phyloP scores from a whole-genome alignment of 192 early-diverging fungal genomes.

The Kappamyces sp. region DNA sequence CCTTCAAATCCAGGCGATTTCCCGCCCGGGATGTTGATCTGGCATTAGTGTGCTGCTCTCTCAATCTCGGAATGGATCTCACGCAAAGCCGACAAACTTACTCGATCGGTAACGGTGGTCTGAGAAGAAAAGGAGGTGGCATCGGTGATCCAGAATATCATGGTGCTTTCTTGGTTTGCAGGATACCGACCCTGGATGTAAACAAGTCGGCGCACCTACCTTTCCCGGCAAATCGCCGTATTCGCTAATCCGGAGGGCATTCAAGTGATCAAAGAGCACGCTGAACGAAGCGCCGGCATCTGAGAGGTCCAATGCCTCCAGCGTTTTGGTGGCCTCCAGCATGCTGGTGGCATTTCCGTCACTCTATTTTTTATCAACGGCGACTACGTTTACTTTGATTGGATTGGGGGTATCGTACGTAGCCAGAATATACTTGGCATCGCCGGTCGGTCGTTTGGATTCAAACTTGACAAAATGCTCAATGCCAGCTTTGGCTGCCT shows the following conservation, averaged over 20 bases:
- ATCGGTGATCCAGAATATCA: conserved; percentile 79
- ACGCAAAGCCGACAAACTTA: conserved; percentile 4
- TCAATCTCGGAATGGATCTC: not conserved
- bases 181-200: conserved; percentile 59
- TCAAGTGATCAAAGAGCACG: conserved; percentile 63
- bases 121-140: conserved; percentile 46
- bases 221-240: conserved; percentile 62
- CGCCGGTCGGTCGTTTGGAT: not conserved
- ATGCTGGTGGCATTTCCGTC: conserved; percentile 43
- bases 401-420: conserved; percentile 51
- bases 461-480: conserved; percentile 67
- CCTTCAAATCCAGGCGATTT: conserved; percentile 57
- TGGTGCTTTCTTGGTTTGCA: conserved; percentile 53
- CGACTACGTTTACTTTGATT: conserved; percentile 45
- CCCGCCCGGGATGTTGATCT: conserved; percentile 65
- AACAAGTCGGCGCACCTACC: conserved; percentile 21
- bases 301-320: conserved; percentile 50
- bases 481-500: conserved; percentile 69
- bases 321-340: conserved; percentile 55
- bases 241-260: conserved; percentile 54
- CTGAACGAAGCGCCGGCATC: conserved; percentile 60
- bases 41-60: not conserved
- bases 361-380: conserved; percentile 16
- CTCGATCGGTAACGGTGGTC: not conserved
- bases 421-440: conserved; percentile 64